Percentiles rank a stretch among this genome's conserved stretches.
Evolutionary conservation across 2,329 filamentous ascomycete genomes (phyloP).

Genomic region (Escovopsis sp.): DNA sequence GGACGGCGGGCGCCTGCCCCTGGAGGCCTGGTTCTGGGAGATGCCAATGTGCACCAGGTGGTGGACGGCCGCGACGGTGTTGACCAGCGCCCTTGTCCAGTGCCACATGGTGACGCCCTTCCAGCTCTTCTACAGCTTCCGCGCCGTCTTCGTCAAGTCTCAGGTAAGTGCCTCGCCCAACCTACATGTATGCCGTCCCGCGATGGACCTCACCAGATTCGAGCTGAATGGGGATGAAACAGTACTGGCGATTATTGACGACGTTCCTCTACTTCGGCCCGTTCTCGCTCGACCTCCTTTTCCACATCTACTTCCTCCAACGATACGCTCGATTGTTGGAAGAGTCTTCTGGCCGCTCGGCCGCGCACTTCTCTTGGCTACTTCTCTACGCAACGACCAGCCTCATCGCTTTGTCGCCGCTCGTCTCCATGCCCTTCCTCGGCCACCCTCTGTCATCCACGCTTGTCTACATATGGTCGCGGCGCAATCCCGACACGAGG

Average conservation of each 20-base stretch:
- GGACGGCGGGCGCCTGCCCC: slow-evolving; percentile 52
- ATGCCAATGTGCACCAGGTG: slow-evolving; percentile 92
- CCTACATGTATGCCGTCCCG: slow-evolving; percentile 2
- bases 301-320: slow-evolving; percentile 97
- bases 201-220: background rate
- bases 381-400: slow-evolving; percentile 70
- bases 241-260: slow-evolving; percentile 95
- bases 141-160: slow-evolving; percentile 77
- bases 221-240: slow-evolving; percentile 1
- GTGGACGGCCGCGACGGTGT: slow-evolving; percentile 89
- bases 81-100: slow-evolving; percentile 79
- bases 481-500: slow-evolving; percentile 81
- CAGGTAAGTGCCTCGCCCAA: slow-evolving; percentile 47
- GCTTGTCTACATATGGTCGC: slow-evolving; percentile 94
- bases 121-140: slow-evolving; percentile 93
- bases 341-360: slow-evolving; percentile 80
- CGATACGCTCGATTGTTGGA: slow-evolving; percentile 91
- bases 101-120: slow-evolving; percentile 86
- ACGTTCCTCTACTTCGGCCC: slow-evolving; percentile 97
- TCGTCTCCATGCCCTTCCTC: slow-evolving; percentile 84
- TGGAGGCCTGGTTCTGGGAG: slow-evolving; percentile 98
- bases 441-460: slow-evolving; percentile 88
- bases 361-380: slow-evolving; percentile 91
- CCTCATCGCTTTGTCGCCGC: slow-evolving; percentile 66
- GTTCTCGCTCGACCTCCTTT: slow-evolving; percentile 82